A percentile compares a stretch with the other conserved stretches of the same genome.
Evolutionary conservation across 83 land plant genomes (phyloP).

Genomic region (Larix sibirica): DNA sequence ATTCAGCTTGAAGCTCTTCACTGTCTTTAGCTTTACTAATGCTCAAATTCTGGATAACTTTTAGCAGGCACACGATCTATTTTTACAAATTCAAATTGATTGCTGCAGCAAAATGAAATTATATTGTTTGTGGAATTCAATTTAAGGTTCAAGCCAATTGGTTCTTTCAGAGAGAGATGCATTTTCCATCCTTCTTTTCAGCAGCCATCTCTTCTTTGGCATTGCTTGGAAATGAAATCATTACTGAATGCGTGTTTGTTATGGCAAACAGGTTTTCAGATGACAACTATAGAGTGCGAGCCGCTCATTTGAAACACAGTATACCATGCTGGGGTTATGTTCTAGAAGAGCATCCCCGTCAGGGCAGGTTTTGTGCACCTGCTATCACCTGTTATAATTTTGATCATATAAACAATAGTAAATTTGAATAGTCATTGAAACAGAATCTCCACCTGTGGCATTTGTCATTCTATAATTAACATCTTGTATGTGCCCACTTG

Average conservation of each 20-base stretch:
- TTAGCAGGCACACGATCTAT: background rate
- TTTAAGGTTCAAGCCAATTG: background rate
- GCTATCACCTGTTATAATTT: background rate
- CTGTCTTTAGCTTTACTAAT: too few relatives aligned
- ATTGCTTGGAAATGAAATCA: background rate
- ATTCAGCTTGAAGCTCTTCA: too few relatives aligned
- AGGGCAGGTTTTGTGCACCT: slow-evolving; percentile 30
- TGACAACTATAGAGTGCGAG: slow-evolving; percentile 31
- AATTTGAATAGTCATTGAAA: background rate
- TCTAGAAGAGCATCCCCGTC: slow-evolving; percentile 30
- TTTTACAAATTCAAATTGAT: background rate
- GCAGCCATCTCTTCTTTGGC: background rate
- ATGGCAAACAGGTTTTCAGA: slow-evolving; percentile 26
- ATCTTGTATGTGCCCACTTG: background rate
- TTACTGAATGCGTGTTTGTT: background rate
- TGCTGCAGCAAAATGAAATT: background rate
- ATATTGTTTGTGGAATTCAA: background rate
- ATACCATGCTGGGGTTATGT: slow-evolving; percentile 55
- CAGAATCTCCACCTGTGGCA: background rate
- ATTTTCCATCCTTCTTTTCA: background rate
- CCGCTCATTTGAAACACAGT: slow-evolving; percentile 35
- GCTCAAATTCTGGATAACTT: too few relatives aligned
- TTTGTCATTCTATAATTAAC: background rate
- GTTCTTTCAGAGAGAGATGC: background rate
- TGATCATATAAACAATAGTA: background rate